Conservation (phyloP, 805 yeast genomes). For the Wickerhamiella vanderwaltii region DNA sequence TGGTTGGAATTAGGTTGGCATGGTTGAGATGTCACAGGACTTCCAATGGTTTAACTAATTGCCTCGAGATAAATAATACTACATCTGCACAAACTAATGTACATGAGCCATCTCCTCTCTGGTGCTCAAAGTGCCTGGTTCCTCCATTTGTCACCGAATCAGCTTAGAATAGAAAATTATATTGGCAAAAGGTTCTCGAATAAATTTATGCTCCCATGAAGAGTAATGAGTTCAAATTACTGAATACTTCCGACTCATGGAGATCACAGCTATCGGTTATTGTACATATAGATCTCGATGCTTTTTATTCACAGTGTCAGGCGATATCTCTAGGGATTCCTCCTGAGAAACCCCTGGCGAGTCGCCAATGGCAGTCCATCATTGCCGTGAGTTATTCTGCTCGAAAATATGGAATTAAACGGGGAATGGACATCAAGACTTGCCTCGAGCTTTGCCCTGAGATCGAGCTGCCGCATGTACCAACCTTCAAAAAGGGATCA, state of each 20-base stretch:
- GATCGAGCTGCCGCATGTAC: slow-evolving; percentile 76
- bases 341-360: slow-evolving; percentile 71
- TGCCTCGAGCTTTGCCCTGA: slow-evolving; percentile 69
- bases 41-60: too few species aligned
- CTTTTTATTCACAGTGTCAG: slow-evolving; percentile 92
- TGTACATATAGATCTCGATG: slow-evolving; percentile 83
- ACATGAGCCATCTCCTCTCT: too few species aligned
- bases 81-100: too few species aligned
- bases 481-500: slow-evolving; percentile 82
- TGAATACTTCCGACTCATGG: slow-evolving; percentile 24
- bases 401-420: slow-evolving; percentile 60
- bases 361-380: slow-evolving; percentile 83
- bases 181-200: too few species aligned
- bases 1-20: too few species aligned
- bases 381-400: slow-evolving; percentile 83
- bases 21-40: too few species aligned
- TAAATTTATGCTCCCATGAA: slow-evolving; percentile 1
- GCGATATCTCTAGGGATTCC: slow-evolving; percentile 57
- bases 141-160: too few species aligned
- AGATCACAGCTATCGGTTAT: slow-evolving; percentile 62
- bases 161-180: too few species aligned
- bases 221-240: slow-evolving; percentile 3
- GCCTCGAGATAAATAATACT: too few species aligned
- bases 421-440: slow-evolving; percentile 60
- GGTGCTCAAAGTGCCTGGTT: too few species aligned